Base-by-base conservation (phyloP, 1,139 yeast species). In the Magnusiomyces magnusii region DNA sequence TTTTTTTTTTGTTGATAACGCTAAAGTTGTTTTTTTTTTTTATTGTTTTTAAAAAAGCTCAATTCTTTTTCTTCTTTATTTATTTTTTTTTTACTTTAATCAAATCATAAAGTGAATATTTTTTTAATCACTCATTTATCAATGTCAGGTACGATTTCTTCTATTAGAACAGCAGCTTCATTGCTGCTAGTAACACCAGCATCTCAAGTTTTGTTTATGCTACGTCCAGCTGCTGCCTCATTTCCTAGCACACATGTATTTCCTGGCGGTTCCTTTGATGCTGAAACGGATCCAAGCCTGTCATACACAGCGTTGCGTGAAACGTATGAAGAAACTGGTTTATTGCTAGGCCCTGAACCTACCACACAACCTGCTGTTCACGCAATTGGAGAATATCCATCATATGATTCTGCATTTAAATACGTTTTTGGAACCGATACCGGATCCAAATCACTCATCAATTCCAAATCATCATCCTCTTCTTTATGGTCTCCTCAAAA, bases 291-390 rank as follows among this genome's bases (percentile, higher is more conserved):
- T 52, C 65, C 67, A 5, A 60, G 63, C 25, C 59, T 69, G 50
- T 64, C 66, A 25, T 65, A 68, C 59, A 68, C 72, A 39, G 74
- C 74, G 2, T 60, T 70, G 9, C 64, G 74, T 36, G 74, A 71
- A 52, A 69, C 73, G 1, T 71, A 64, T 51, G 74, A 71, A 58
- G 74, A 71, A 56, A 71, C 74, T 0, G 74, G 74, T 0, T 57
- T 71, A 15, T 58, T 70, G 52, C 65, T 71, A 27, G 58, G 55
- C n/a, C 55, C 55, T 7, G 36, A 31, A 17, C 51, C 51, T 7
- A 19, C 24, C 62, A 2, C 68, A 70, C 51, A 41, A 10, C 64
- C 66, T 0, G 57, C 59, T 3, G 60, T 64, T 15, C 64, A 59
- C 36, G 62, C 58, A 10, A 55, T 62, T 19, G 60, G 60, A 10